Evolutionary conservation across 805 yeast genomes (phyloP).

Genomic region (Wickerhamiella vanderwaltii): DNA sequence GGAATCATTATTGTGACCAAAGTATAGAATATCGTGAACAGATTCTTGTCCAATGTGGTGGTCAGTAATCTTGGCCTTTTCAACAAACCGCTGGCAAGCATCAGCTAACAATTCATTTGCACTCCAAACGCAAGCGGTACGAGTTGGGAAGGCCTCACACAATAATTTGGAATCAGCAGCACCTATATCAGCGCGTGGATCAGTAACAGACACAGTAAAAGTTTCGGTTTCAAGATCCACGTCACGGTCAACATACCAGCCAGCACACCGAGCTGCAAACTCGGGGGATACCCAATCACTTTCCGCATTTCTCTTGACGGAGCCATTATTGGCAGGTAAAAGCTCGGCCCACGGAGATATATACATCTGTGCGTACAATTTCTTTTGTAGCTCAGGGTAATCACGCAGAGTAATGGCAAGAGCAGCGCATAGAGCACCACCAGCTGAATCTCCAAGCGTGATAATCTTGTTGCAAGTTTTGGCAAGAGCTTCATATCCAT

Average conservation of each 20-base stretch:
- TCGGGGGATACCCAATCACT: conserved; percentile 5
- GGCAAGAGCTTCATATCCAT: conserved; percentile 3
- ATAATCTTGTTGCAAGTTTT: conserved; percentile 17
- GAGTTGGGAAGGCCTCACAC: conserved; percentile 5
- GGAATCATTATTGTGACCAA: conserved; percentile 8
- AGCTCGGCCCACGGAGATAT: conserved; percentile 11
- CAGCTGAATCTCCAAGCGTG: conserved; percentile 27
- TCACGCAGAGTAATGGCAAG: background rate
- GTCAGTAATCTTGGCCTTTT: conserved; percentile 7
- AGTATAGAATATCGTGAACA: conserved; percentile 9
- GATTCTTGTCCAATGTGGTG: conserved; percentile 1
- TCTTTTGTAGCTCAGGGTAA: background rate
- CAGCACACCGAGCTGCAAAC: conserved; percentile 4
- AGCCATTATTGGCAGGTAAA: background rate
- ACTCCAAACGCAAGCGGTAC: conserved; percentile 9
- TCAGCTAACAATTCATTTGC: conserved; percentile 7
- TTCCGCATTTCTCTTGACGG: background rate
- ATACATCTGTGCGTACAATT: conserved; percentile 7
- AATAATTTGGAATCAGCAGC: background rate
- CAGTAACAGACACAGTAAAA: background rate
- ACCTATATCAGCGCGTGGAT: background rate
- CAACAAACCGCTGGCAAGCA: background rate
- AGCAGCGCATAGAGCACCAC: conserved; percentile 24
- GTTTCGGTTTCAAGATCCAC: background rate
- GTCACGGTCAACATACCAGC: background rate